A percentile compares a stretch with the other conserved stretches of the same genome.
phyloP scores from a whole-genome alignment of 2,329 filamentous ascomycete genomes.

The Chrysoporthe austroafricana region DNA sequence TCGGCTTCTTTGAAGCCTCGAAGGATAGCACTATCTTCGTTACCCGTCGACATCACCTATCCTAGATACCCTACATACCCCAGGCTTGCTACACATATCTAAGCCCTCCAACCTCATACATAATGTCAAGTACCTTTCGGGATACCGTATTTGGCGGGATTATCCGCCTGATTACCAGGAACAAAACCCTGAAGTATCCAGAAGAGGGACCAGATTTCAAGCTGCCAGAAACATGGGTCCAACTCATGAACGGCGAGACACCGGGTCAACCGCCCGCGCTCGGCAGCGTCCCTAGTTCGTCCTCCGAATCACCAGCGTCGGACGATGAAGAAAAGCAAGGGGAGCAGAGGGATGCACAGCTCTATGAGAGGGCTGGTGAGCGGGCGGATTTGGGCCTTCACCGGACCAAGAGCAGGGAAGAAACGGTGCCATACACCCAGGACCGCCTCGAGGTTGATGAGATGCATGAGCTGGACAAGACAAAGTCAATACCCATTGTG shows the following conservation, averaged over 20 bases:
- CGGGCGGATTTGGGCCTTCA: constrained; percentile 28
- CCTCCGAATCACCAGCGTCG: constrained; percentile 21
- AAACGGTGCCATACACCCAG: constrained; percentile 34
- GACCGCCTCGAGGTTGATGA: constrained; percentile 34
- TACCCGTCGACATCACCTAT: neutral
- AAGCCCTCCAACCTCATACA: neutral
- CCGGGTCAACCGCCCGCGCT: constrained; percentile 18
- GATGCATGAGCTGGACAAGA: constrained; percentile 35
- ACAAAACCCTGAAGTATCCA: constrained; percentile 55
- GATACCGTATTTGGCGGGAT: constrained; percentile 36
- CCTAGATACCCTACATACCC: neutral
- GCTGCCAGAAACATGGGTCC: constrained; percentile 65
- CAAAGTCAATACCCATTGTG: constrained; percentile 36
- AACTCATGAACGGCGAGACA: constrained; percentile 76
- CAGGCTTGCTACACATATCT: neutral
- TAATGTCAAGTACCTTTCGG: constrained; percentile 23
- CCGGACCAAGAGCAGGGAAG: constrained; percentile 32
- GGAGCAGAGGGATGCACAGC: constrained; percentile 29
- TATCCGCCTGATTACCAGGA: constrained; percentile 36
- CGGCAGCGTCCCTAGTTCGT: constrained; percentile 21
- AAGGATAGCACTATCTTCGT: neutral
- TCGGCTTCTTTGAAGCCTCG: neutral
- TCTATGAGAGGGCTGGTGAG: constrained; percentile 24
- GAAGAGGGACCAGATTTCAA: constrained; percentile 71
- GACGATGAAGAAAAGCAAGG: constrained; percentile 34